Evolutionary conservation across 257 asterid genomes (phyloP).

Genomic region (Fraxinus quadrangulata): DNA sequence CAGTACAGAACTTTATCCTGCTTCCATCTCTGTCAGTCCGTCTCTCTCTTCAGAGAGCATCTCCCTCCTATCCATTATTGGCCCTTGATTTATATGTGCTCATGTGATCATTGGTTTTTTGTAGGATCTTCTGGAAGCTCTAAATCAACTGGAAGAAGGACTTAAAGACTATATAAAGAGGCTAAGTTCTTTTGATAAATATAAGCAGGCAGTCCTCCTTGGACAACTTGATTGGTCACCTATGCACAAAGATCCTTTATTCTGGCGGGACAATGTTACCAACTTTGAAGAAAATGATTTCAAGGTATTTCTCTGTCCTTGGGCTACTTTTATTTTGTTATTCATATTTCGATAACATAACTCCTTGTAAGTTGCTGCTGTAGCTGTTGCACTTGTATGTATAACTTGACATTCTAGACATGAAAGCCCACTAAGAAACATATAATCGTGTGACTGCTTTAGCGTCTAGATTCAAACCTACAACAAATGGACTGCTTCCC

Average conservation of each 20-base stretch:
- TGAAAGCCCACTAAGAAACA: neutral
- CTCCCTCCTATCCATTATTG: neutral
- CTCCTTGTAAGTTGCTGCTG: neutral
- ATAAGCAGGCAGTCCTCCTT: conserved; percentile 85
- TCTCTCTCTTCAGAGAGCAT: conserved; percentile 15
- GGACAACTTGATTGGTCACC: conserved; percentile 96
- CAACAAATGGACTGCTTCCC: neutral
- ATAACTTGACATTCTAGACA: neutral
- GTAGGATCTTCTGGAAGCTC: conserved; percentile 80
- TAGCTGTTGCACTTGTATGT: neutral
- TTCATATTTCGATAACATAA: neutral
- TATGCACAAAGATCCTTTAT: conserved; percentile 81
- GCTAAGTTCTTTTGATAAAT: conserved; percentile 79
- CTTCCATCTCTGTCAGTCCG: conserved; percentile 9
- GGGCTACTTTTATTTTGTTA: neutral
- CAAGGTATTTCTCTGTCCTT: conserved; percentile 51
- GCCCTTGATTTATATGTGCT: conserved; percentile 21
- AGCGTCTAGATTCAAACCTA: neutral
- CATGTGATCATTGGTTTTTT: conserved; percentile 10
- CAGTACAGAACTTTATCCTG: conserved; percentile 3
- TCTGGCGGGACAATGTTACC: conserved; percentile 78
- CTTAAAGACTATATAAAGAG: conserved; percentile 65
- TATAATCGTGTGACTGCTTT: neutral
- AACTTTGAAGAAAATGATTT: conserved; percentile 79
- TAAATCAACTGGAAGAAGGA: conserved; percentile 77